These are phyloP conservation scores for Thelephora terrestris DNA, from an alignment of 1,284 basidiomycete species.

Conservation along the genomic window DNA sequence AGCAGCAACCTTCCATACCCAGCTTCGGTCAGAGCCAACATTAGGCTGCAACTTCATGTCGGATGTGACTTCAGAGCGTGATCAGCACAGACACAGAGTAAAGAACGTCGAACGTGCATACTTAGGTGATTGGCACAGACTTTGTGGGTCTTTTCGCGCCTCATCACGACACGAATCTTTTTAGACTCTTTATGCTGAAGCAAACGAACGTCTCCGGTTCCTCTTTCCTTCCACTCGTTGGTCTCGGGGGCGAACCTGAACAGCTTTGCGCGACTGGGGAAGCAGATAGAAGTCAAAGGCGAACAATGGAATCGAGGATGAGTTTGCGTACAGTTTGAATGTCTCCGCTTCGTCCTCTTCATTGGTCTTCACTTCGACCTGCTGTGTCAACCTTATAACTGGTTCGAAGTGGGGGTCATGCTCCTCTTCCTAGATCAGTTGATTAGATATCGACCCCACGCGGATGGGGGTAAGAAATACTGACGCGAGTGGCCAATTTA, in stretches of 20 bases:
- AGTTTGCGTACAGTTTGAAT: slow-evolving; percentile 86
- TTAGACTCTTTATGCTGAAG: slow-evolving; percentile 82
- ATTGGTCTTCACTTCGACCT: slow-evolving; percentile 88
- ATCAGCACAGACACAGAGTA: slow-evolving; percentile 1
- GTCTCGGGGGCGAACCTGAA: slow-evolving; percentile 85
- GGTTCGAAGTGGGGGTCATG: slow-evolving; percentile 92
- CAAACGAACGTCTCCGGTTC: slow-evolving; percentile 87
- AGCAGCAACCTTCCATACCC: slow-evolving; percentile 97
- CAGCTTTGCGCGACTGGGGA: slow-evolving; percentile 87
- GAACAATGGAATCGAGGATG: slow-evolving; percentile 14
- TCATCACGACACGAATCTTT: slow-evolving; percentile 96
- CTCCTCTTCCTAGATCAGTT: slow-evolving; percentile 53
- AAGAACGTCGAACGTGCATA: slow-evolving; percentile 35
- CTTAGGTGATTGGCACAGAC: slow-evolving; percentile 98
- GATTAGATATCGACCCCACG: neutral
- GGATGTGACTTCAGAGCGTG: slow-evolving; percentile 50
- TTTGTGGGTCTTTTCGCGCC: slow-evolving; percentile 99
- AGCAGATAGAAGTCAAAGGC: slow-evolving; percentile 8
- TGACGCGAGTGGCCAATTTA: slow-evolving; percentile 57
- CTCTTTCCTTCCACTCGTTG: slow-evolving; percentile 96
- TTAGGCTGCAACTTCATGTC: slow-evolving; percentile 98
- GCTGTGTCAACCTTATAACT: slow-evolving; percentile 93
- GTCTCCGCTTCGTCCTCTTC: slow-evolving; percentile 92
- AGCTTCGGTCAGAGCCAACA: slow-evolving; percentile 97
- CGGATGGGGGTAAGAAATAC: slow-evolving; percentile 18